Evolutionary conservation across 345 rosid genomes (phyloP).

Genomic region (thale cress (Arabidopsis thaliana)): DNA sequence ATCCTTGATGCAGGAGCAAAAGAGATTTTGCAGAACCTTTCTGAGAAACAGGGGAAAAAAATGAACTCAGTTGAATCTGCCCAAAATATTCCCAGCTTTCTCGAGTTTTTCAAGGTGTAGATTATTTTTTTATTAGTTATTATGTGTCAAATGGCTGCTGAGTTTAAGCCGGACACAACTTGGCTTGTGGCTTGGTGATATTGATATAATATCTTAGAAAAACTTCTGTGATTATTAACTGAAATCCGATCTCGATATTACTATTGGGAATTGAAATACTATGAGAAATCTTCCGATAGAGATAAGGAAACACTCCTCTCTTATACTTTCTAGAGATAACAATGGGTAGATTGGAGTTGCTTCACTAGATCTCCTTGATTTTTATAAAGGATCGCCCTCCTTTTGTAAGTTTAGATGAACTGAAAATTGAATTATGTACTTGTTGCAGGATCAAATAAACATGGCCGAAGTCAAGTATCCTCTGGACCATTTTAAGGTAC

Average conservation of each 20-base stretch:
- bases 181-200: slow-evolving; percentile 22
- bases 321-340: neutral
- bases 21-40: slow-evolving; percentile 75
- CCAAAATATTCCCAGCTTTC: slow-evolving; percentile 78
- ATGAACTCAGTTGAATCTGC: slow-evolving; percentile 88
- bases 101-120: slow-evolving; percentile 75
- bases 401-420: slow-evolving; percentile 29
- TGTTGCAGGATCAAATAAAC: slow-evolving; percentile 87
- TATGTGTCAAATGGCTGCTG: slow-evolving; percentile 8
- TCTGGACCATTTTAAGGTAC: slow-evolving; percentile 90
- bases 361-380: neutral
- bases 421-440: slow-evolving; percentile 5
- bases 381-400: neutral
- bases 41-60: slow-evolving; percentile 89
- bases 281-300: slow-evolving; percentile 7
- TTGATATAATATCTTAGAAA: slow-evolving; percentile 9
- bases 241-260: neutral
- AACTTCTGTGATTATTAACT: neutral
- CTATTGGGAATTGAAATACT: neutral
- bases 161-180: slow-evolving; percentile 2
- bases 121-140: neutral
- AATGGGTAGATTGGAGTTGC: neutral
- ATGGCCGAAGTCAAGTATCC: slow-evolving; percentile 90
- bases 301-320: slow-evolving; percentile 5
- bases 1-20: slow-evolving; percentile 71